A percentile compares a stretch with the other conserved stretches of the same genome.
These are phyloP conservation scores for Flaveria robusta DNA, from an alignment of 129 eudicot genomes.

Conservation along the genomic window DNA sequence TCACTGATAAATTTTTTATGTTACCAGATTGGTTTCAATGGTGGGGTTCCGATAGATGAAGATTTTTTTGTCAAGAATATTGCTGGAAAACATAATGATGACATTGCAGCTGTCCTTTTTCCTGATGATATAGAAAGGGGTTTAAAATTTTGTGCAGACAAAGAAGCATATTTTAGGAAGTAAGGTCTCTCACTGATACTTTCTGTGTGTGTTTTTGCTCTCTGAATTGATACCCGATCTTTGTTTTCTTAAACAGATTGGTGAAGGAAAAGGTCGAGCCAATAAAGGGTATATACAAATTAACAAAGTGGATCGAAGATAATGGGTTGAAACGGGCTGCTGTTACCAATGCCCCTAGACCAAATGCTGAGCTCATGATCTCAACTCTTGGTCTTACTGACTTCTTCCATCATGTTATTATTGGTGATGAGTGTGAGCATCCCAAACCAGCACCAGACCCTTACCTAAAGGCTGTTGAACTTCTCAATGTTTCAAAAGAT, in stretches of 20 bases:
- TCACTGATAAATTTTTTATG: constrained; percentile 14
- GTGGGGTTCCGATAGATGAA: constrained; percentile 80
- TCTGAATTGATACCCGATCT: constrained; percentile 14
- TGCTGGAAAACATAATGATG: constrained; percentile 92
- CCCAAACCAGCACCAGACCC: constrained; percentile 95
- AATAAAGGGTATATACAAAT: constrained; percentile 67
- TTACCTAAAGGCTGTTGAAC: constrained; percentile 79
- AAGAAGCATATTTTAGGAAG: constrained; percentile 88
- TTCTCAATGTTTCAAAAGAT: constrained; percentile 82
- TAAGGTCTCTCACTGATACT: constrained; percentile 23
- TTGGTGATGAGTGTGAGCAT: constrained; percentile 88
- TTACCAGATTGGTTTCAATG: constrained; percentile 83
- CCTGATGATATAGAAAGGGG: constrained; percentile 83
- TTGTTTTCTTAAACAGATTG: constrained; percentile 49
- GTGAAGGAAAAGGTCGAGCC: constrained; percentile 81
- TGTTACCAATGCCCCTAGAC: constrained; percentile 91
- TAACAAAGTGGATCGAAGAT: constrained; percentile 85
- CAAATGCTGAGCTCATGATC: constrained; percentile 78
- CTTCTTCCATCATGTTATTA: constrained; percentile 67
- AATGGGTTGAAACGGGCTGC: constrained; percentile 91
- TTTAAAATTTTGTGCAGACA: constrained; percentile 65
- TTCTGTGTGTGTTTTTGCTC: background rate
- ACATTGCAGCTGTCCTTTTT: constrained; percentile 70
- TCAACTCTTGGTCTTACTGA: constrained; percentile 91
- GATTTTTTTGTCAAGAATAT: constrained; percentile 65